Evolutionary conservation across 129 eudicot genomes (phyloP).

Genomic region (Artemisia argyi): DNA sequence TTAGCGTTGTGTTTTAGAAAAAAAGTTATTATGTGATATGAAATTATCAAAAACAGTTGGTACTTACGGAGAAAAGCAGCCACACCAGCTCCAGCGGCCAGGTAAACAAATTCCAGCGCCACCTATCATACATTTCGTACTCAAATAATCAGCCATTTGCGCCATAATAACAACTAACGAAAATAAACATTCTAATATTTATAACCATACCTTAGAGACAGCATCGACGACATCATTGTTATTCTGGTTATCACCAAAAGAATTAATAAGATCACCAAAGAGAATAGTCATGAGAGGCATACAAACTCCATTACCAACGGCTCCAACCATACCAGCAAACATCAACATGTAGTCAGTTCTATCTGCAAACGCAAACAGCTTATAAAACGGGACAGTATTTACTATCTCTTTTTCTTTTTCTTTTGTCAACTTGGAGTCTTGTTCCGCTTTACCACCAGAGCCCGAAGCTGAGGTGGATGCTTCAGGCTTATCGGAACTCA

Average conservation of each 20-base stretch:
- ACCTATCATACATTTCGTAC: slow-evolving; percentile 40
- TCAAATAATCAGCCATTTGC: background rate
- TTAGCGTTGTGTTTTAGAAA: background rate
- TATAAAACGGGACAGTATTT: slow-evolving; percentile 62
- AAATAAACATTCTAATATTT: too few species aligned
- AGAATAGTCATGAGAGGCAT: slow-evolving; percentile 79
- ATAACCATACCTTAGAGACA: slow-evolving; percentile 64
- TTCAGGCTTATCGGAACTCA: too few species aligned
- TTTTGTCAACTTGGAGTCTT: background rate
- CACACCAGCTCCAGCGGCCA: slow-evolving; percentile 68
- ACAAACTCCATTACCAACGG: slow-evolving; percentile 65
- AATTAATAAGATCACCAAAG: slow-evolving; percentile 62
- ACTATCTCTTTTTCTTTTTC: slow-evolving; percentile 28
- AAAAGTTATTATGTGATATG: background rate
- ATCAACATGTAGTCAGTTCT: slow-evolving; percentile 62
- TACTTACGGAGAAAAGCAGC: slow-evolving; percentile 87
- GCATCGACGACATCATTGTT: slow-evolving; percentile 40
- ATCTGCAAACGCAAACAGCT: slow-evolving; percentile 85
- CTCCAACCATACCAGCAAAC: slow-evolving; percentile 75
- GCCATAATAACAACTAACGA: background rate
- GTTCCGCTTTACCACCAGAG: background rate
- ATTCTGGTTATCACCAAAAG: slow-evolving; percentile 61
- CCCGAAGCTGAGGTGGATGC: too few species aligned
- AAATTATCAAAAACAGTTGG: background rate
- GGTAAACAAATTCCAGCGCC: slow-evolving; percentile 59